A percentile compares a stretch with the other conserved stretches of the same genome.
These are phyloP conservation scores for Colletotrichum sp. DNA, from an alignment of 2,329 filamentous ascomycete genomes.

Conservation along the genomic window DNA sequence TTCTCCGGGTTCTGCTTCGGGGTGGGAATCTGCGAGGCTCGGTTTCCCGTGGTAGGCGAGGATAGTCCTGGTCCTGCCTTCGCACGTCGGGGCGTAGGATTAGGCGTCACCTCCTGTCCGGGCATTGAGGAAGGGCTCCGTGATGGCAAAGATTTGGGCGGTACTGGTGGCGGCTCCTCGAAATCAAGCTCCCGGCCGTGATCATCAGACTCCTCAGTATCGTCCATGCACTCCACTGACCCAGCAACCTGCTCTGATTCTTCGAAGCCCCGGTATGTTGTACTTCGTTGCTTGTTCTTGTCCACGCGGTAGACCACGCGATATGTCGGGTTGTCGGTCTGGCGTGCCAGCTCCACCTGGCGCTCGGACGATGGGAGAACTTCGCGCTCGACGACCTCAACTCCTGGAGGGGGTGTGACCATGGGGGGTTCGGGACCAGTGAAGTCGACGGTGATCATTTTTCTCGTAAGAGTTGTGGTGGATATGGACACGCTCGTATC, in stretches of 20 bases:
- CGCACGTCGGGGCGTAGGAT: neutral
- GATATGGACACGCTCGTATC: conserved; percentile 66
- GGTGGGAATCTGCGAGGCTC: conserved; percentile 24
- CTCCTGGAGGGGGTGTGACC: conserved; percentile 60
- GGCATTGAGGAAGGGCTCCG: neutral
- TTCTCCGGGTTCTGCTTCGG: conserved; percentile 33
- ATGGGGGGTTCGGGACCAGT: conserved; percentile 55
- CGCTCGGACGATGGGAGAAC: conserved; percentile 47
- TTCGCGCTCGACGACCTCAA: conserved; percentile 63
- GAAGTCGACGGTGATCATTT: conserved; percentile 70
- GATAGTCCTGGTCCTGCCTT: neutral
- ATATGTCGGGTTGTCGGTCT: conserved; percentile 42
- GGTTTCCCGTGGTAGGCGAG: neutral
- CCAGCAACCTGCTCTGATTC: conserved; percentile 32
- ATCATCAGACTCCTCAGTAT: conserved; percentile 18
- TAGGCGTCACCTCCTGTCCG: neutral
- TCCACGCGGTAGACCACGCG: conserved; percentile 66
- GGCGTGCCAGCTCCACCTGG: conserved; percentile 16
- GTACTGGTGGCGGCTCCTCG: conserved; percentile 18
- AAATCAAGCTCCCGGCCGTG: neutral
- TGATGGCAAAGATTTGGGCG: conserved; percentile 20
- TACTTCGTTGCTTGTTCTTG: conserved; percentile 53
- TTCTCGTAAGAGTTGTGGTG: conserved; percentile 63
- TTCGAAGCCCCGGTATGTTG: conserved; percentile 37
- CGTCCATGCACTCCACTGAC: conserved; percentile 31